Evolutionary conservation across 2,329 filamentous ascomycete species (phyloP), one percentile per base, ranked within the genome.

Genomic region (Fusarium cyanostomum): DNA sequence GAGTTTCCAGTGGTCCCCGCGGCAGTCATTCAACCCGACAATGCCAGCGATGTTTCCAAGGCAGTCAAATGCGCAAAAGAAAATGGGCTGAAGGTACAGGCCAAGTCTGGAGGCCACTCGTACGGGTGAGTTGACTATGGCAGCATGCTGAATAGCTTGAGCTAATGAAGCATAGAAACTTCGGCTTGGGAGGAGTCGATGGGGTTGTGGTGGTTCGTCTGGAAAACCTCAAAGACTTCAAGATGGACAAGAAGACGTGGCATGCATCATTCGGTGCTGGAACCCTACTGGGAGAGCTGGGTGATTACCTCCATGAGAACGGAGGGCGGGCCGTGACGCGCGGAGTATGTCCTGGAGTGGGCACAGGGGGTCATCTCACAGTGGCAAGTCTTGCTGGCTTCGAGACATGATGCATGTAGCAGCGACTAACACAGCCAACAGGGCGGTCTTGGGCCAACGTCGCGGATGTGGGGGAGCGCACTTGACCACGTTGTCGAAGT

Each of bases 61-160:
- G 82, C 86, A 12, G 80, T 90, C 34, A 81, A 82, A 46, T 89
- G 87, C 68, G 87, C 86, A 6, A 77, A 71, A 3, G 60, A 80
- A 21, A 76, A 78, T 55, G 75, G 76, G 7, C 73, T 84, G 49
- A 83, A 84, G 62, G 85, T 89, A 0, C 86, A 89, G 69, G 83
- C 87, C 18, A 84, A 81, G 62, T 87, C 85, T 2, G 88, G 87
- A 5, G 88, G 88, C 0, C 88, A 90, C 67, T 89, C 86, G 0
- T 90, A 87, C 62, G 86, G 79, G 82, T 84, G 71, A 66, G 80
- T 59, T n/a, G 0, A 6, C 1, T 6, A 0, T 41, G 10, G 0
- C 4, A 2, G 16, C 3, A 0, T 4, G 0, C 1, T 2, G 1
- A 1, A 5, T 7, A 24, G 8, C 8, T 9, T 9, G 10, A 7